Percentiles rank a stretch among this genome's conserved stretches.
phyloP scores from a whole-genome alignment of 495 filamentous ascomycete species.

The Aspergillus olivimuriae region DNA sequence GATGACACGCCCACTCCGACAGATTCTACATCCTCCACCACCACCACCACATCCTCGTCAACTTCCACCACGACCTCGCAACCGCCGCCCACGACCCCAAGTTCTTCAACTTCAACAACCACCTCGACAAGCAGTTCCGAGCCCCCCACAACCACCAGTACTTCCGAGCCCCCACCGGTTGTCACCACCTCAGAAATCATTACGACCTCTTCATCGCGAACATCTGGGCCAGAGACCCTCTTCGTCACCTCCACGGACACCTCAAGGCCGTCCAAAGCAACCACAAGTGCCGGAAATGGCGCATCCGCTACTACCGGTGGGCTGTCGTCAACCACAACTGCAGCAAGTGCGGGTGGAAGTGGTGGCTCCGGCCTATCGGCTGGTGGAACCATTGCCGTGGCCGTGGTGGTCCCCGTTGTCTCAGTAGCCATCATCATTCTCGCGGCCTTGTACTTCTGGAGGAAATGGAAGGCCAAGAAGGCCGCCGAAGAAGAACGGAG shows the following conservation, averaged over 20 bases:
- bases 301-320: conserved; percentile 26
- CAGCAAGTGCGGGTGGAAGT: conserved; percentile 13
- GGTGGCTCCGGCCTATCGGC: conserved; percentile 45
- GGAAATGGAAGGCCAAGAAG: conserved; percentile 76
- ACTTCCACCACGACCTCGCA: conserved; percentile 16
- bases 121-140: conserved; percentile 13
- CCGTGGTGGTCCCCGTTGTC: conserved; percentile 88
- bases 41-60: conserved; percentile 24
- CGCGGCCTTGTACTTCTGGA: conserved; percentile 75
- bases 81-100: conserved; percentile 8
- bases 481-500: conserved; percentile 79
- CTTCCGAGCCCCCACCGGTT: conserved; percentile 6
- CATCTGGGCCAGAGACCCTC: conserved; percentile 12
- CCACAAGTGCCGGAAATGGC: conserved; percentile 8
- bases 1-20: conserved; percentile 8
- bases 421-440: conserved; percentile 78
- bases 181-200: conserved; percentile 25
- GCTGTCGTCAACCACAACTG: conserved; percentile 17
- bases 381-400: conserved; percentile 75
- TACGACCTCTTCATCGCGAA: conserved; percentile 14
- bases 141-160: conserved; percentile 5
- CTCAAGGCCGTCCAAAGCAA: conserved; percentile 8
- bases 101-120: conserved; percentile 17
- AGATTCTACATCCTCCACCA: conserved; percentile 9
- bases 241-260: conserved; percentile 27